Evolutionary conservation across 345 rosid genomes (phyloP).

Genomic region (Rhodomyrtus tomentosa): DNA sequence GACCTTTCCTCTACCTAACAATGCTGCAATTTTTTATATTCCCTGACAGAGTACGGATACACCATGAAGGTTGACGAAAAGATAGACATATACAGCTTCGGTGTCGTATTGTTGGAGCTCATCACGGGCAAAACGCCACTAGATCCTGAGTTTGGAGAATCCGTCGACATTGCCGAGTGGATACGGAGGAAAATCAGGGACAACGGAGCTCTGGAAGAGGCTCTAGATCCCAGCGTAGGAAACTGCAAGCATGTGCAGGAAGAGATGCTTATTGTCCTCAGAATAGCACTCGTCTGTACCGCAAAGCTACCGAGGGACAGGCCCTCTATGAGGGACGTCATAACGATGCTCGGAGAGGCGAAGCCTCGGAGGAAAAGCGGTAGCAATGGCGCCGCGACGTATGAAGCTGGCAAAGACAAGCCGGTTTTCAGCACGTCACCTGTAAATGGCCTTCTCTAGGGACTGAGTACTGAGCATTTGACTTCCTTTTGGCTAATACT

Average conservation of each 20-base stretch:
- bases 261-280: conserved; percentile 85
- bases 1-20: neutral
- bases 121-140: conserved; percentile 59
- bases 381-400: conserved; percentile 19
- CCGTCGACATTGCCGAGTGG: conserved; percentile 65
- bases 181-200: conserved; percentile 53
- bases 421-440: conserved; percentile 62
- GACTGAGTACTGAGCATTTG: neutral
- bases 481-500: conserved; percentile 10
- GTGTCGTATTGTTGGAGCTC: conserved; percentile 80
- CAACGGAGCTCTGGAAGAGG: conserved; percentile 47
- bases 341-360: conserved; percentile 90
- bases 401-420: conserved; percentile 27
- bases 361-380: conserved; percentile 83
- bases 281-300: conserved; percentile 76
- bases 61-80: conserved; percentile 89
- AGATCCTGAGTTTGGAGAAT: conserved; percentile 64
- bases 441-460: conserved; percentile 67
- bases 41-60: conserved; percentile 71
- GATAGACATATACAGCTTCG: conserved; percentile 86
- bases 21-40: neutral
- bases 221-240: conserved; percentile 61
- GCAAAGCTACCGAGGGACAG: conserved; percentile 84
- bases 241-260: conserved; percentile 80
- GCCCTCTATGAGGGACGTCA: conserved; percentile 85